A percentile compares a stretch with the other conserved stretches of the same genome.
phyloP scores from a whole-genome alignment of 148 eudicot genomes.

The Linanthus parryae region DNA sequence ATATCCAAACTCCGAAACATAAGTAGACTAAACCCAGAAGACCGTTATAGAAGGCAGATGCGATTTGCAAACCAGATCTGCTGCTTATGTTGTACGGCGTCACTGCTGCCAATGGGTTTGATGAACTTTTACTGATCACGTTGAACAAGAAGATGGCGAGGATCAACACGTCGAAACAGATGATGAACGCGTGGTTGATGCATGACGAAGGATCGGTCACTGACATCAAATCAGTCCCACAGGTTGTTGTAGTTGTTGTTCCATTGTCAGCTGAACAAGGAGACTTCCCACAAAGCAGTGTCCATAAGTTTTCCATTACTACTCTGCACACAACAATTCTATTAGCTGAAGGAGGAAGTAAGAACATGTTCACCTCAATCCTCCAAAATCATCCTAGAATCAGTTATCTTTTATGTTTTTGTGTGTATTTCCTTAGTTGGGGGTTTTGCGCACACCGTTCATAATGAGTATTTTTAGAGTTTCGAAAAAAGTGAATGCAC shows the following conservation, averaged over 20 bases:
- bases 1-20: constrained; percentile 42
- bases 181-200: constrained; percentile 48
- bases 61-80: constrained; percentile 33
- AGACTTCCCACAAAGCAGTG: constrained; percentile 30
- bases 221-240: constrained; percentile 28
- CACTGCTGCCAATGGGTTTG: constrained; percentile 18
- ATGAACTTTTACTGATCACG: constrained; percentile 33
- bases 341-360: too few relatives aligned
- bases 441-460: too few relatives aligned
- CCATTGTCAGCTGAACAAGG: constrained; percentile 18
- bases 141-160: constrained; percentile 40
- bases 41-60: constrained; percentile 52
- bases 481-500: too few relatives aligned
- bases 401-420: too few relatives aligned
- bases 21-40: constrained; percentile 45
- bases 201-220: constrained; percentile 66
- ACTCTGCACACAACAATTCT: too few relatives aligned
- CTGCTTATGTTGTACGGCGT: constrained; percentile 15
- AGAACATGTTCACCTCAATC: too few relatives aligned
- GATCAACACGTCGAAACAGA: constrained; percentile 53
- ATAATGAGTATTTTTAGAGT: too few relatives aligned
- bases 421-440: too few relatives aligned
- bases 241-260: too few relatives aligned
- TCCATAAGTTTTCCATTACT: constrained; percentile 36
- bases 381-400: too few relatives aligned